Conservation (phyloP, 1,284 basidiomycete genomes). For the Cutaneotrichosporon sp. region DNA sequence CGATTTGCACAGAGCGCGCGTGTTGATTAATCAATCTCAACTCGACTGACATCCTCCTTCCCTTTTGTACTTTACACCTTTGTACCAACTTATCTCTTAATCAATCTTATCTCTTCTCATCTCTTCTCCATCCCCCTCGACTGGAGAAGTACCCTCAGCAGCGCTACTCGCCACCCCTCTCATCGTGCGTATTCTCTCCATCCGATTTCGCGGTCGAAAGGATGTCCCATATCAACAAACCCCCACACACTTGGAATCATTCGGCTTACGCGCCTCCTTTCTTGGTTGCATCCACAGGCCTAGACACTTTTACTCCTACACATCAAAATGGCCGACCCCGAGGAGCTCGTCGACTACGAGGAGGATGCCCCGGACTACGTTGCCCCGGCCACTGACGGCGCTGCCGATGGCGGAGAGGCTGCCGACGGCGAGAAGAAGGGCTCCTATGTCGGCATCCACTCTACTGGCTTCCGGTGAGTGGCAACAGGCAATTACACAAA, state of each 20-base stretch:
- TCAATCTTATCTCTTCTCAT: too few relatives aligned
- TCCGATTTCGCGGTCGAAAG: too few relatives aligned
- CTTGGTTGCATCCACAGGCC: slow-evolving; percentile 7
- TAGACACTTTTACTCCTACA: background rate
- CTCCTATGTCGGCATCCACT: slow-evolving; percentile 95
- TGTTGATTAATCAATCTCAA: too few relatives aligned
- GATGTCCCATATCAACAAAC: too few relatives aligned
- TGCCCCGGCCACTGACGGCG: slow-evolving; percentile 55
- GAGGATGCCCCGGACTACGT: slow-evolving; percentile 80
- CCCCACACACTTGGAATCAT: background rate
- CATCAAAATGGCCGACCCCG: slow-evolving; percentile 39
- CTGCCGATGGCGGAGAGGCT: slow-evolving; percentile 56
- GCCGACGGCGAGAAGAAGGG: slow-evolving; percentile 82
- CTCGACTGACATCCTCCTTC: too few relatives aligned
- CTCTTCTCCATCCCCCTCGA: too few relatives aligned
- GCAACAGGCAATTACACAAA: background rate
- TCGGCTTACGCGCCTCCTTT: background rate
- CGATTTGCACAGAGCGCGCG: too few relatives aligned
- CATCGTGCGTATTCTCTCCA: too few relatives aligned
- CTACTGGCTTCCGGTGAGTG: slow-evolving; percentile 82
- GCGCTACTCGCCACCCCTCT: too few relatives aligned
- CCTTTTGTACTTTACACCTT: too few relatives aligned
- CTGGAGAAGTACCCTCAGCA: too few relatives aligned
- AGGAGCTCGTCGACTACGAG: slow-evolving; percentile 72
- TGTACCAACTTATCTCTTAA: too few relatives aligned